phyloP scores from a whole-genome alignment of 1,139 yeast genomes.

The Kluyveromyces marxianus region DNA sequence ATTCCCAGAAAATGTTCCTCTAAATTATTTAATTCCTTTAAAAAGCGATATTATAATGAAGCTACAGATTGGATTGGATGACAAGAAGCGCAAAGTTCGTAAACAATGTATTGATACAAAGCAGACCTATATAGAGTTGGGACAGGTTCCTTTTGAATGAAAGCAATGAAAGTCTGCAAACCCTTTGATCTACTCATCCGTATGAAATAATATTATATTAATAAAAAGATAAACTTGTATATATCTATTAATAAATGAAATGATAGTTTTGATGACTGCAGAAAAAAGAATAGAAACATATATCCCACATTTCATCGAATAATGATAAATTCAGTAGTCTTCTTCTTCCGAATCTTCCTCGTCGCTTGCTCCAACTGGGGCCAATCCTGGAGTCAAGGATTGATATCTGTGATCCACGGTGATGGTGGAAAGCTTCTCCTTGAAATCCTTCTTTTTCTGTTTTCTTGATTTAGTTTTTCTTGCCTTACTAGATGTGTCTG shows the following conservation, averaged over 20 bases:
- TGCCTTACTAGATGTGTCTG: conserved; percentile 17
- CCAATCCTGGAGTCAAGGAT: conserved; percentile 86
- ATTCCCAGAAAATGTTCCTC: conserved; percentile 37
- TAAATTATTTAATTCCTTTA: conserved; percentile 43
- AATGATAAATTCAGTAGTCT: neutral
- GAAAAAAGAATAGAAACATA: neutral
- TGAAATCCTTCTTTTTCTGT: conserved; percentile 19
- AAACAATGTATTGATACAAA: conserved; percentile 71
- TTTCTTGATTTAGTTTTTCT: conserved; percentile 25
- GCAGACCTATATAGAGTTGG: conserved; percentile 59
- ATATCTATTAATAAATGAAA: too few relatives aligned
- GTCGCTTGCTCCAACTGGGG: conserved; percentile 67
- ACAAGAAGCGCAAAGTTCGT: conserved; percentile 65
- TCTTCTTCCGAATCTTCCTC: conserved; percentile 34
- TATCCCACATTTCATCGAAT: too few relatives aligned
- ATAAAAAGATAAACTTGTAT: too few relatives aligned
- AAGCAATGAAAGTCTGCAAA: conserved; percentile 8
- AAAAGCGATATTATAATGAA: conserved; percentile 43
- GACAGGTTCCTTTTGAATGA: conserved; percentile 29
- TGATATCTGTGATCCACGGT: conserved; percentile 36
- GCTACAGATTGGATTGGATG: conserved; percentile 56
- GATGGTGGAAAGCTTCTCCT: conserved; percentile 20
- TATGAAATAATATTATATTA: too few relatives aligned
- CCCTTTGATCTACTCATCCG: too few relatives aligned
- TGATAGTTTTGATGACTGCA: too few relatives aligned